Conservation (phyloP, 2,329 filamentous ascomycete species). For the Leptodontidium sp. region DNA sequence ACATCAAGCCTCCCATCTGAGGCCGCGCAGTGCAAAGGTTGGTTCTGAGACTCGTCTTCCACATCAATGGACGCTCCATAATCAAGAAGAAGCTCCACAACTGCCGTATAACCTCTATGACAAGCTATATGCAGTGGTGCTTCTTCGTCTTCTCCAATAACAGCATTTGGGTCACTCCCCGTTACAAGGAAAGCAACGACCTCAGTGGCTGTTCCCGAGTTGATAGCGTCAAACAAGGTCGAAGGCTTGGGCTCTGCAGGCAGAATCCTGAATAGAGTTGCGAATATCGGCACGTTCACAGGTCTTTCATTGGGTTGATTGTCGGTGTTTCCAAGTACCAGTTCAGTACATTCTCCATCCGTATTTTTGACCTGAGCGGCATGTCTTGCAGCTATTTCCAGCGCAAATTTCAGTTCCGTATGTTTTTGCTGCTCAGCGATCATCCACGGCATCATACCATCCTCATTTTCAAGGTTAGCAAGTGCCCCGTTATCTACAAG, state of each 20-base stretch:
- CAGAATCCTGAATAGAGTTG: neutral
- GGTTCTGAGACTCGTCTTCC: neutral
- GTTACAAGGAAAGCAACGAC: constrained; percentile 7
- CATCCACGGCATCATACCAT: constrained; percentile 22
- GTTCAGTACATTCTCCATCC: neutral
- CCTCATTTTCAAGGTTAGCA: constrained; percentile 11
- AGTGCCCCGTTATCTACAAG: constrained; percentile 17
- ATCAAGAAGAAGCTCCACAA: constrained; percentile 13
- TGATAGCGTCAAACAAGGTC: neutral
- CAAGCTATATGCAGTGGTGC: constrained; percentile 22
- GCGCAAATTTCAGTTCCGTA: constrained; percentile 4
- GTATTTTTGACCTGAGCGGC: neutral
- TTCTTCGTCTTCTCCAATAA: neutral
- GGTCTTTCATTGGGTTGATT: neutral
- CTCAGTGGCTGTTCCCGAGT: neutral
- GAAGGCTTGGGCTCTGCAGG: neutral
- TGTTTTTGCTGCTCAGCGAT: neutral
- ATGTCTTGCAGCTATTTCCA: constrained; percentile 7
- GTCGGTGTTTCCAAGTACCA: neutral
- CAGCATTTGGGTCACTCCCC: constrained; percentile 4
- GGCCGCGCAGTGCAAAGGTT: constrained; percentile 18
- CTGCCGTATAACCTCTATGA: neutral
- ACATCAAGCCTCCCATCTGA: neutral
- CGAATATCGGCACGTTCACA: neutral
- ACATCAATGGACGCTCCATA: constrained; percentile 12